These are phyloP conservation scores for Metschnikowia proteae DNA, from an alignment of 805 yeast species.

Conservation along the genomic window DNA sequence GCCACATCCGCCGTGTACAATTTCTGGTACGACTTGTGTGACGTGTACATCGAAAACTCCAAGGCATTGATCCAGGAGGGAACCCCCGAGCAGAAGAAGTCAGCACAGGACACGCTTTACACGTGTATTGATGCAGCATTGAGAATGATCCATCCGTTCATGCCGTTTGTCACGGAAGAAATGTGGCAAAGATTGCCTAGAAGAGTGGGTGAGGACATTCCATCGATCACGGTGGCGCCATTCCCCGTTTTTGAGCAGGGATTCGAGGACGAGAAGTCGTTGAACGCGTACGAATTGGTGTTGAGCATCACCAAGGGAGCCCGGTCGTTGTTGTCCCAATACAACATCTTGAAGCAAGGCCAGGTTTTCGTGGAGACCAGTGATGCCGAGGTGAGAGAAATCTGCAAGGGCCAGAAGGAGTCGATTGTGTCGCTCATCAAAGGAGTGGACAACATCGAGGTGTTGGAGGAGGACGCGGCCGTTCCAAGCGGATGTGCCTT, in stretches of 20 bases:
- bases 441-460: conserved; percentile 74
- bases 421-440: conserved; percentile 90
- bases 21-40: conserved; percentile 97
- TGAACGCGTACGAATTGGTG: conserved; percentile 74
- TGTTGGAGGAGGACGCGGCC: conserved; percentile 50
- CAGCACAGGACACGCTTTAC: conserved; percentile 93
- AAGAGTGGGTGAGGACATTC: conserved; percentile 65
- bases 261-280: conserved; percentile 63
- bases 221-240: conserved; percentile 70
- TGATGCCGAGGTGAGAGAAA: conserved; percentile 43
- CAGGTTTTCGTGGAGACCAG: conserved; percentile 76
- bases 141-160: conserved; percentile 92
- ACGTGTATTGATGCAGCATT: conserved; percentile 89
- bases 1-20: conserved; percentile 84
- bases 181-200: conserved; percentile 98
- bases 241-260: conserved; percentile 67
- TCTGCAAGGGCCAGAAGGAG: conserved; percentile 67
- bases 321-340: conserved; percentile 88
- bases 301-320: conserved; percentile 86
- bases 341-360: conserved; percentile 83
- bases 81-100: conserved; percentile 71
- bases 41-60: conserved; percentile 96
- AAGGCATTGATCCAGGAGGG: conserved; percentile 92
- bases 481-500: conserved; percentile 91
- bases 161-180: conserved; percentile 97